Evolutionary conservation across 164 flowering plant species (phyloP).

Genomic region (Chimonanthus salicifolius): DNA sequence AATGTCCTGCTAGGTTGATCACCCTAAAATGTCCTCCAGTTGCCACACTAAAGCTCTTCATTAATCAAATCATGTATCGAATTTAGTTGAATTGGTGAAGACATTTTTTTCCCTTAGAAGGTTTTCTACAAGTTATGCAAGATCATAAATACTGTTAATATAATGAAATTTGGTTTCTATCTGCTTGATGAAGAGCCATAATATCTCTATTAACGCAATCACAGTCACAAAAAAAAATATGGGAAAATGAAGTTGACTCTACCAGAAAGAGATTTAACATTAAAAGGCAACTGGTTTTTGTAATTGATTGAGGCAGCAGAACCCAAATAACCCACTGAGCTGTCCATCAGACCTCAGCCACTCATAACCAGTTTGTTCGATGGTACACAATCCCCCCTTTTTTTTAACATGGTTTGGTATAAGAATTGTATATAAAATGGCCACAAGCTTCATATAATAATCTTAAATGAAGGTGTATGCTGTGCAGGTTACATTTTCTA

Average conservation of each 20-base stretch:
- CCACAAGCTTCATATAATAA: not conserved
- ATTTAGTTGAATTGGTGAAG: too few relatives aligned
- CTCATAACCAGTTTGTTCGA: not conserved
- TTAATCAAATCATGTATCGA: too few relatives aligned
- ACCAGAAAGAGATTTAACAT: not conserved
- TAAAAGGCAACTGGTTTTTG: not conserved
- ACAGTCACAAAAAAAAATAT: not conserved
- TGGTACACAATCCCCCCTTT: not conserved
- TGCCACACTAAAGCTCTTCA: too few relatives aligned
- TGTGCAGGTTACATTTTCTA: not conserved
- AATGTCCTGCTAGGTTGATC: too few relatives aligned
- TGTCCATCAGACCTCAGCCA: not conserved
- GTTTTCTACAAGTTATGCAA: too few relatives aligned
- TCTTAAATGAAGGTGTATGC: not conserved
- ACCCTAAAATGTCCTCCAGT: too few relatives aligned
- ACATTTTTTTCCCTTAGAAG: too few relatives aligned
- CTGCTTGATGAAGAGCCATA: not conserved
- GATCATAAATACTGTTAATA: too few relatives aligned
- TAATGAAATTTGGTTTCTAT: too few relatives aligned
- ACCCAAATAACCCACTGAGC: not conserved
- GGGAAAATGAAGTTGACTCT: not conserved
- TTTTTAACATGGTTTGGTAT: too few relatives aligned
- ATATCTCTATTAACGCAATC: not conserved
- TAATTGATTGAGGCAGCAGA: not conserved
- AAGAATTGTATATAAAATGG: not conserved